Conservation (phyloP, 306 rosid species). For the Vachellia pachyceras region DNA sequence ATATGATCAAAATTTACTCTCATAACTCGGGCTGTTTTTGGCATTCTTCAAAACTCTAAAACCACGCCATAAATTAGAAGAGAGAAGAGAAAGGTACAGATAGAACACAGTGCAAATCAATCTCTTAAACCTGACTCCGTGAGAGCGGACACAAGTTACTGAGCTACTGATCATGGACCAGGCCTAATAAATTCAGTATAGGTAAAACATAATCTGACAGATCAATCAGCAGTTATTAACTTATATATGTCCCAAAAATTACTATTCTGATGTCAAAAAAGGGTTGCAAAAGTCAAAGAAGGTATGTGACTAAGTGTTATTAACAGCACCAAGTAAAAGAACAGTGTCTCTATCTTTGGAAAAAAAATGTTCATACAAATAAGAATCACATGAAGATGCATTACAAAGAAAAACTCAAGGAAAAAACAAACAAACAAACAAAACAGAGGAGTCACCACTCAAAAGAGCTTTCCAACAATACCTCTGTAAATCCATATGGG, state of each 20-base stretch:
- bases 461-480: not conserved
- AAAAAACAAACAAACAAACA: not conserved
- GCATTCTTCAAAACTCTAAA: not conserved
- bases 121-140: not conserved
- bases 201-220: not conserved
- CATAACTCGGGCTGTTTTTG: not conserved
- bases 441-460: not conserved
- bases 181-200: not conserved
- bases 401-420: not conserved
- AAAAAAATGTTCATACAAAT: not conserved
- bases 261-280: conserved; percentile 23
- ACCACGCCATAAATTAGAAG: not conserved
- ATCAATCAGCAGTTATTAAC: not conserved
- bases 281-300: conserved; percentile 28
- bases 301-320: not conserved
- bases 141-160: not conserved
- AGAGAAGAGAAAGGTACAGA: not conserved
- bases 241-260: conserved; percentile 16
- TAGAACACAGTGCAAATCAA: too few relatives aligned
- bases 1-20: not conserved
- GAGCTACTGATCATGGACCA: not conserved
- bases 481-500: not conserved
- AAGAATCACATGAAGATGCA: not conserved
- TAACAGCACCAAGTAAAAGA: conserved; percentile 14
- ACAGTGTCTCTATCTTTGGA: not conserved